Conservation (phyloP, 1,284 basidiomycete species). For the Fomitopsis schrenkii region DNA sequence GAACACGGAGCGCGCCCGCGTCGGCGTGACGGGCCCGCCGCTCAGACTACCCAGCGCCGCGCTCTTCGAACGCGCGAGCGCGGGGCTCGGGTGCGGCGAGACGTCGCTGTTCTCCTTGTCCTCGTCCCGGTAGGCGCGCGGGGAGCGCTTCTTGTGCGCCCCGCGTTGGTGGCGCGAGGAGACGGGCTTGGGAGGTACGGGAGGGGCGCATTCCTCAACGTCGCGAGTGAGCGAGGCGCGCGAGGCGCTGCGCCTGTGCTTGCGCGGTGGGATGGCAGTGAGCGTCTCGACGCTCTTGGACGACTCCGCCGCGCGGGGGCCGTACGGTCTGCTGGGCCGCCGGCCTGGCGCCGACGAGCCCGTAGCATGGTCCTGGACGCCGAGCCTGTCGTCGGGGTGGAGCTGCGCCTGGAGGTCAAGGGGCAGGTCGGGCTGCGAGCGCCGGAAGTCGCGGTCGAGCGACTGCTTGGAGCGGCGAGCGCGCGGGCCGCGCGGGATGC, state of each 20-base stretch:
- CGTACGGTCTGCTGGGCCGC: background rate
- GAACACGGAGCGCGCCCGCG: slow-evolving; percentile 25
- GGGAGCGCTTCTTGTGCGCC: background rate
- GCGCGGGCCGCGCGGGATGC: background rate
- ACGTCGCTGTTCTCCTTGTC: slow-evolving; percentile 24
- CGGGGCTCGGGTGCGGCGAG: slow-evolving; percentile 4
- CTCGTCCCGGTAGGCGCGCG: background rate
- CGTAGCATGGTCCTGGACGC: background rate
- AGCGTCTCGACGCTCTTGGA: slow-evolving; percentile 5
- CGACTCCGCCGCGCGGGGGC: background rate
- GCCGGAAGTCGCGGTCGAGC: background rate
- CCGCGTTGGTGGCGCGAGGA: background rate
- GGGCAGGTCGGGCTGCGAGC: background rate
- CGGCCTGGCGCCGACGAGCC: background rate
- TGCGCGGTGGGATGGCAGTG: slow-evolving; percentile 10
- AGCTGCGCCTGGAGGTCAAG: background rate
- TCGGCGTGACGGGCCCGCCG: slow-evolving; percentile 20
- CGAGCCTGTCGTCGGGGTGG: background rate
- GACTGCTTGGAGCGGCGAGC: background rate
- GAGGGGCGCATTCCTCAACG: background rate
- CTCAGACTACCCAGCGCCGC: background rate
- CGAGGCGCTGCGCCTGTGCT: slow-evolving; percentile 11
- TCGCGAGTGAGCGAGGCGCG: slow-evolving; percentile 2
- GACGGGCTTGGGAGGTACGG: background rate
- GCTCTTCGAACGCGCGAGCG: background rate